Evolutionary conservation across 495 filamentous ascomycete species (phyloP), one percentile per base, ranked within the genome.

Genomic region (Xylaria cubensis): DNA sequence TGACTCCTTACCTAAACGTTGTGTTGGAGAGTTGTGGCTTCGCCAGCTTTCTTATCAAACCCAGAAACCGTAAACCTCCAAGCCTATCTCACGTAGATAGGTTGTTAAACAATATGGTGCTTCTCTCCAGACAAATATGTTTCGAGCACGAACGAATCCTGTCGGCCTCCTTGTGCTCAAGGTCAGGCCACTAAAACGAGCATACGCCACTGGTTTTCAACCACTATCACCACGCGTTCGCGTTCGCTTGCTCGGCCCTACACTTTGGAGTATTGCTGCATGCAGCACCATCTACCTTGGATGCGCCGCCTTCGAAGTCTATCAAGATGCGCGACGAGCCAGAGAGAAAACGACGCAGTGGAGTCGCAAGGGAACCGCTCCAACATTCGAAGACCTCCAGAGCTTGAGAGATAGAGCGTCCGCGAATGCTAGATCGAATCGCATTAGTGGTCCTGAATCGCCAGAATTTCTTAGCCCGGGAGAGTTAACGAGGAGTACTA

Each of bases 291-390:
- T 81, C 61, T 79, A 77, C 42, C 7, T 80, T 36, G 74, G 74
- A 32, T 76, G 74, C 62, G 79, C 79, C 32, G 69, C 77, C 26
- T 75, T 74, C 24, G 76, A 80, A 34, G 79, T 80, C n/a, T 66
- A 65, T 15, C 74, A 63, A 32, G 75, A 79, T 64, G 73, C 71
- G 19, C 67, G 17, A 29, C 51, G 70, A 42, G 72, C 65, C 48
- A 72, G 65, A 62, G 62, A 41, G 55, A 62, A 5, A 15, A 66
- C 69, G 3, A 17, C 36, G n/a, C 63, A 50, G 32, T 44, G 19
- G 62, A 36, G 26, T 70, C 51, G 12, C 59, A 2, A 10, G 15
- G 53, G 41, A 36, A 29, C 24, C 61, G 24, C 51, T 10, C 62
- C 51, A 26, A 66, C 77, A 29, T 79, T 74, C 17, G 73, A 74